phyloP scores from a whole-genome alignment of 106 monocot genomes.

The Platanthera zijinensis region DNA sequence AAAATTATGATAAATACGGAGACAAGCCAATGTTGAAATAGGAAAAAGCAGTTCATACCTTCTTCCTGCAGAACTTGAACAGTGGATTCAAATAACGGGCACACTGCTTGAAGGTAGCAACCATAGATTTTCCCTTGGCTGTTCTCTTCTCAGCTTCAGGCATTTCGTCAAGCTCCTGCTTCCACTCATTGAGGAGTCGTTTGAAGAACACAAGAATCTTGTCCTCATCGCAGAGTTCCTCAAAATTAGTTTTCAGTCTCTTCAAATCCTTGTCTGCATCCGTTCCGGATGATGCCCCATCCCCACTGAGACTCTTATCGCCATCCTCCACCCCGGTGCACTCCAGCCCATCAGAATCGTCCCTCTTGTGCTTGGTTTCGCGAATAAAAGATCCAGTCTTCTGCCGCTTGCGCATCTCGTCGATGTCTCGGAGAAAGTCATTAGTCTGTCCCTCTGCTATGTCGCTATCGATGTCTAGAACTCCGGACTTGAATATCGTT shows the following conservation, averaged over 20 bases:
- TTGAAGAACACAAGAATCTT: slow-evolving; percentile 96
- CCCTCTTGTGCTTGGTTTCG: slow-evolving; percentile 37
- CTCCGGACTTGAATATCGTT: slow-evolving; percentile 65
- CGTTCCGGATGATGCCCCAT: slow-evolving; percentile 42
- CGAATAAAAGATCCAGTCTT: slow-evolving; percentile 37
- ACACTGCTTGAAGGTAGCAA: slow-evolving; percentile 94
- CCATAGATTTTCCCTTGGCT: slow-evolving; percentile 80
- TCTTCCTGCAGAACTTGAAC: slow-evolving; percentile 96
- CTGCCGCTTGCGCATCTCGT: slow-evolving; percentile 84
- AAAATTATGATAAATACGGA: background rate
- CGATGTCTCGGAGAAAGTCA: slow-evolving; percentile 91
- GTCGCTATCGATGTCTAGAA: slow-evolving; percentile 81
- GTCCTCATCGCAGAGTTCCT: slow-evolving; percentile 87
- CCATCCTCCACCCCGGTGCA: slow-evolving; percentile 37
- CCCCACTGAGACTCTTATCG: slow-evolving; percentile 36
- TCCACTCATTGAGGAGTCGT: slow-evolving; percentile 86
- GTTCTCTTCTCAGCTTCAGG: slow-evolving; percentile 69
- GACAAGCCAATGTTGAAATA: background rate
- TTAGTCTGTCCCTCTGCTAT: slow-evolving; percentile 95
- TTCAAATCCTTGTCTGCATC: slow-evolving; percentile 72
- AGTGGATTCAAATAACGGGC: slow-evolving; percentile 83
- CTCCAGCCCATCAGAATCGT: slow-evolving; percentile 30
- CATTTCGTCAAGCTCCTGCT: slow-evolving; percentile 81
- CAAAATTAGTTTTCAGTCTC: slow-evolving; percentile 72
- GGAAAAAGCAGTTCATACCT: slow-evolving; percentile 31